Conservation (phyloP, 2,329 filamentous ascomycete species). For the Botryosphaeria dothidea region DNA sequence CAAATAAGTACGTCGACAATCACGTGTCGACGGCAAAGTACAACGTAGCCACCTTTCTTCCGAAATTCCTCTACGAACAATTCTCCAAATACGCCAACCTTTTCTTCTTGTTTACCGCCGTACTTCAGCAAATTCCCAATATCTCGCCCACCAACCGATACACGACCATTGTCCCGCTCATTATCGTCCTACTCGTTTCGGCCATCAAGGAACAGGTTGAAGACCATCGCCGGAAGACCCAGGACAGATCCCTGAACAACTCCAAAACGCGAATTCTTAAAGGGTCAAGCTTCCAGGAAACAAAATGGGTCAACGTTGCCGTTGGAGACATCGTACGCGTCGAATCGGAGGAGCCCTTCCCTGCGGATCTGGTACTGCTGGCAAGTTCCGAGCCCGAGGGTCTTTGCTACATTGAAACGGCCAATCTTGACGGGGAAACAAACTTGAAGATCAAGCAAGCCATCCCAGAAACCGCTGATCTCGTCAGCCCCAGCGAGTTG, state of each 20-base stretch:
- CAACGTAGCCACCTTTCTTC: conserved; percentile 87
- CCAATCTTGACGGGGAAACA: conserved; percentile 95
- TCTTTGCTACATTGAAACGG: conserved; percentile 97
- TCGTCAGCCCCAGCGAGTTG: conserved; percentile 85
- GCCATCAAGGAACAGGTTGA: conserved; percentile 93
- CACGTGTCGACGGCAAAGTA: conserved; percentile 98
- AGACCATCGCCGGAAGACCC: conserved; percentile 85
- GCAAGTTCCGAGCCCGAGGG: conserved; percentile 97
- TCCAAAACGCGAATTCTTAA: conserved; percentile 81
- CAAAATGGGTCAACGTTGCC: conserved; percentile 89
- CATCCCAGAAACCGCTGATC: conserved; percentile 83
- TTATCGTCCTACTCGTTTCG: conserved; percentile 89
- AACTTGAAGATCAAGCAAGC: conserved; percentile 99
- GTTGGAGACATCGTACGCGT: conserved; percentile 93
- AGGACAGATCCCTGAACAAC: conserved; percentile 83
- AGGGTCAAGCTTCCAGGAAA: conserved; percentile 80
- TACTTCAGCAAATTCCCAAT: conserved; percentile 89
- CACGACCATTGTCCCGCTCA: conserved; percentile 93
- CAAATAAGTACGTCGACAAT: conserved; percentile 92
- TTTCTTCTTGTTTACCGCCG: conserved; percentile 98
- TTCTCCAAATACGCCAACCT: conserved; percentile 99
- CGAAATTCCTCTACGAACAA: conserved; percentile 96
- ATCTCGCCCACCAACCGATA: conserved; percentile 94
- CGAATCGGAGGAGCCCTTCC: conserved; percentile 92
- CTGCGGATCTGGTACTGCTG: conserved; percentile 86